A percentile compares a stretch with the other conserved stretches of the same genome.
Conservation (phyloP, 2,329 filamentous ascomycete genomes). For the Ophiostoma australiae region DNA sequence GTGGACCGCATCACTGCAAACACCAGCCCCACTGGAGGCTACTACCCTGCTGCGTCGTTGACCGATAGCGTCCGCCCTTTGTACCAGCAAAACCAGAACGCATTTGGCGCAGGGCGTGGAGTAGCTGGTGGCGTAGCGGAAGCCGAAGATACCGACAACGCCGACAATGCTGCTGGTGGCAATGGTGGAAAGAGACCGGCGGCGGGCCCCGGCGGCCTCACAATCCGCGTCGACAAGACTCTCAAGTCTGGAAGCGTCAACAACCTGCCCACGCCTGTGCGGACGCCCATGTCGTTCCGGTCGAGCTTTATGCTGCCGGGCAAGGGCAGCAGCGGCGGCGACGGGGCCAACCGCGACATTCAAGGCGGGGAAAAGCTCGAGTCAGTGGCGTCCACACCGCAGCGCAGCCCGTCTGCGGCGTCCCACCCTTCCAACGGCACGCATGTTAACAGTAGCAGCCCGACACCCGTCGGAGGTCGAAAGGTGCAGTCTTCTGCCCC, state of each 20-base stretch:
- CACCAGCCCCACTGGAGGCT: constrained; percentile 63
- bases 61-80: constrained; percentile 76
- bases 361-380: constrained; percentile 77
- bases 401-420: constrained; percentile 40
- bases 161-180: not conserved
- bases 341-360: constrained; percentile 51
- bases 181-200: not conserved
- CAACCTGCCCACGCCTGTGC: constrained; percentile 55
- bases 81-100: constrained; percentile 41
- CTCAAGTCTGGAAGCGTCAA: constrained; percentile 44
- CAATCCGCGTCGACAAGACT: constrained; percentile 56
- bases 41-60: constrained; percentile 56
- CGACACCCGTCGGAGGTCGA: constrained; percentile 13
- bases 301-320: constrained; percentile 58
- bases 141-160: not conserved
- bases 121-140: constrained; percentile 21
- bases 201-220: constrained; percentile 37
- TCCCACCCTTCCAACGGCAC: constrained; percentile 34
- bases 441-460: constrained; percentile 31
- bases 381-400: constrained; percentile 71
- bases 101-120: constrained; percentile 24
- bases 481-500: constrained; percentile 4
- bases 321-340: constrained; percentile 45
- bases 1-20: constrained; percentile 68
- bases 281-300: constrained; percentile 70